These are phyloP conservation scores for Trichophyton rubrum DNA, from an alignment of 2,329 filamentous ascomycete genomes.

Conservation along the genomic window DNA sequence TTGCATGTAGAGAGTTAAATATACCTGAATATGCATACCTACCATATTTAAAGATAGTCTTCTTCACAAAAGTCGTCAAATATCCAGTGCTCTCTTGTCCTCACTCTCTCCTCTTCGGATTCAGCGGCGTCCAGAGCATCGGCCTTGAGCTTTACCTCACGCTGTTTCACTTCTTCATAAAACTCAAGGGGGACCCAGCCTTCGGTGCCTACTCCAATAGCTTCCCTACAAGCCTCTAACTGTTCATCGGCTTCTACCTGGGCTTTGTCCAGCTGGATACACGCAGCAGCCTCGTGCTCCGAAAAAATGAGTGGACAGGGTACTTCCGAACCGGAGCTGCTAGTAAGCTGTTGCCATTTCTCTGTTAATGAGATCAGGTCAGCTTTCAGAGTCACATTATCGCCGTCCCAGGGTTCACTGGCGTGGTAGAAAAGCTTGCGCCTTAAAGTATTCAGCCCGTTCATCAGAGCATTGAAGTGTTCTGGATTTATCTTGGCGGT, in stretches of 20 bases:
- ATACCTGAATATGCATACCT: not conserved
- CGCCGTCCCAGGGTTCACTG: slow-evolving; percentile 7
- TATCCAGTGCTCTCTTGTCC: slow-evolving; percentile 7
- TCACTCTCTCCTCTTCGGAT: slow-evolving; percentile 1
- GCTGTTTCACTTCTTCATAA: slow-evolving; percentile 4
- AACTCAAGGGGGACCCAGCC: slow-evolving; percentile 6
- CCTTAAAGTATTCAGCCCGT: slow-evolving; percentile 4
- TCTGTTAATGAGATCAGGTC: slow-evolving; percentile 3
- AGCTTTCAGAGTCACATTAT: slow-evolving; percentile 7
- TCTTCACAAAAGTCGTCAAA: slow-evolving; percentile 9
- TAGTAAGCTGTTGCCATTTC: slow-evolving; percentile 1
- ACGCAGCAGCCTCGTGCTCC: not conserved
- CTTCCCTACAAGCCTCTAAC: slow-evolving; percentile 13
- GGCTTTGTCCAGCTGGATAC: slow-evolving; percentile 1
- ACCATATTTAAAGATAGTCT: slow-evolving; percentile 1
- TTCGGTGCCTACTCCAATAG: slow-evolving; percentile 6
- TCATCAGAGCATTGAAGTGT: slow-evolving; percentile 4
- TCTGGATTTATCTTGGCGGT: not conserved
- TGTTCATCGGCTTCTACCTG: slow-evolving; percentile 3
- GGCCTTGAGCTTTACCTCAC: not conserved
- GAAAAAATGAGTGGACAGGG: not conserved
- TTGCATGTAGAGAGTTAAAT: no score
- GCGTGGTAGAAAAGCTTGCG: slow-evolving; percentile 7
- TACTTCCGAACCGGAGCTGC: not conserved
- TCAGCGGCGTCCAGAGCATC: slow-evolving; percentile 6